Base-by-base conservation (phyloP, 345 rosid species). In the Hirschfeldia incana region DNA sequence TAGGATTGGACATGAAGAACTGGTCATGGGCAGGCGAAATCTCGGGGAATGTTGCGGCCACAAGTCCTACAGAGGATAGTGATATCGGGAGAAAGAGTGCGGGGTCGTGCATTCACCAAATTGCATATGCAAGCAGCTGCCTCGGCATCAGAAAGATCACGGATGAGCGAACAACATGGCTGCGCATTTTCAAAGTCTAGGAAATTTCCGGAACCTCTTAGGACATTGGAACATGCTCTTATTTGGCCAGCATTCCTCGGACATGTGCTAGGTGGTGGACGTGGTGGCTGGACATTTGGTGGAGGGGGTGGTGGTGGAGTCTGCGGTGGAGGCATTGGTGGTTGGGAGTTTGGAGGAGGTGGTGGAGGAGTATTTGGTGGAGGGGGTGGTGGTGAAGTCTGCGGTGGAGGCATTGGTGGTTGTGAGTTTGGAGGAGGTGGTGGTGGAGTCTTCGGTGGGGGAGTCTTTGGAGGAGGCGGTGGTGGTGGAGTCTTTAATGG, bases 21-120 rank as follows among this genome's bases (percentile, higher is more conserved):
- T 59, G 33, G 34, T 60, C 34, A 60, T 60, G 65, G 65, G 65
- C 65, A 60, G 34, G 65, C 11, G 65, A 27, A 60, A 29, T 34
- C 65, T 60, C 65, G 33, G 15, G 65, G 65, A 28, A 60, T 11
- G 15, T 28, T 60, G 34, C 65, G 65, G 13, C 65, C 65, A 28
- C 34, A 60, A 27, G 65, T 4, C 34, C n/a, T 28, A 60, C 65
- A 60, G 3, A 60, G 34, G 34, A 60, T 28, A 28, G 30, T 27
- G 65, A 60, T 60, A 27, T 60, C 8, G 16, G 8, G 34, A 60
- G 65, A 60, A 60, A 28, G 65, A 27, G 34, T 27, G 64, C 3
- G 5, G 8, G 34, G 34, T 28, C 15, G 65, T 60, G 65, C 34
- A 27, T 60, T 27, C 15, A 60, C 65, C 34, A 60, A 27, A 60